Evolutionary conservation across 441 rosid genomes (phyloP).

Genomic region (Bocquillonia castaneifolia): DNA sequence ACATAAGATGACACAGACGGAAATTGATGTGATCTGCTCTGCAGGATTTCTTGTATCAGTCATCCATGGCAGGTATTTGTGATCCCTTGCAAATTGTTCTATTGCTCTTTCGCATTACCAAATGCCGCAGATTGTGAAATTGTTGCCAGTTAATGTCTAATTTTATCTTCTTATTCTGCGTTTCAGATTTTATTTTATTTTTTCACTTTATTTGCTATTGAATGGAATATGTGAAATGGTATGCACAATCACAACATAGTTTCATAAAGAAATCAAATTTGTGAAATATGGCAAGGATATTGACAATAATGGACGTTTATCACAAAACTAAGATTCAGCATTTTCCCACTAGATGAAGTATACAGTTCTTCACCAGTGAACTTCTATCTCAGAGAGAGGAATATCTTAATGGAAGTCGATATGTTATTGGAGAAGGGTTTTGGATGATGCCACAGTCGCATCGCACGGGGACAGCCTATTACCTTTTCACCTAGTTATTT

Average conservation of each 20-base stretch:
- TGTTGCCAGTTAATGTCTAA: not conserved
- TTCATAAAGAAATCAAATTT: not conserved
- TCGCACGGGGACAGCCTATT: too few species aligned
- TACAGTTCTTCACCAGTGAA: not conserved
- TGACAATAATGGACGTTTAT: not conserved
- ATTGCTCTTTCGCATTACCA: not conserved
- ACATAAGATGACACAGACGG: slow-evolving; percentile 61
- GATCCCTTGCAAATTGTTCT: not conserved
- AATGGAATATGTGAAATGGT: not conserved
- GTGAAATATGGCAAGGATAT: not conserved
- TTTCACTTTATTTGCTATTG: not conserved
- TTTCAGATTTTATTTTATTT: not conserved
- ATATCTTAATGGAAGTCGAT: not conserved
- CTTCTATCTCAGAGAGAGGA: not conserved
- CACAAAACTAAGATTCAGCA: not conserved
- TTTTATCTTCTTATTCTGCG: not conserved
- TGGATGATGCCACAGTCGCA: not conserved
- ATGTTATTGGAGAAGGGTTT: not conserved
- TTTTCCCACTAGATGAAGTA: not conserved
- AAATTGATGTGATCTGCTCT: slow-evolving; percentile 55
- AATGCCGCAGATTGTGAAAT: not conserved
- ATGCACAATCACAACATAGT: not conserved
- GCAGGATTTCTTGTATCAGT: slow-evolving; percentile 81
- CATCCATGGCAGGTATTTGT: slow-evolving; percentile 85
- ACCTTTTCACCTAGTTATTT: not conserved